These are phyloP conservation scores for Mucor saturninus DNA, from an alignment of 371 early-diverging fungal genomes.

Conservation along the genomic window DNA sequence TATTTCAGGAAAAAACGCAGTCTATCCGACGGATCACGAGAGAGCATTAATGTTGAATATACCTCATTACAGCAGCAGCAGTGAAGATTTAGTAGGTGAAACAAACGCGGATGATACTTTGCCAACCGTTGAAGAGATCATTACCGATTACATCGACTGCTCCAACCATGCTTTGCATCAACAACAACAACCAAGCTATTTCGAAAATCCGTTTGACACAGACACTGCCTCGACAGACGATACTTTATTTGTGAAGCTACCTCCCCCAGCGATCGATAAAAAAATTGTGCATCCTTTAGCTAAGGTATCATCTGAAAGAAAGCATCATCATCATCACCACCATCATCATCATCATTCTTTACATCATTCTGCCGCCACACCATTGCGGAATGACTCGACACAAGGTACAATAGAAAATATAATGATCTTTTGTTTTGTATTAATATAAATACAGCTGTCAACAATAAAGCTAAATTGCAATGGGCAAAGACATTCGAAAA, in stretches of 20 bases:
- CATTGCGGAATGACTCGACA: background rate
- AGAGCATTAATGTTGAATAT: conserved; percentile 25
- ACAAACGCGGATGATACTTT: conserved; percentile 33
- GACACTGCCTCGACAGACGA: conserved; percentile 22
- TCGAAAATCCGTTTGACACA: conserved; percentile 48
- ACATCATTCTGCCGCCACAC: background rate
- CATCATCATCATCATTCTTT: conserved; percentile 1
- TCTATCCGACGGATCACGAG: conserved; percentile 25
- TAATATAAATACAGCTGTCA: background rate
- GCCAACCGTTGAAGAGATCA: conserved; percentile 45
- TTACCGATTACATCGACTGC: conserved; percentile 17
- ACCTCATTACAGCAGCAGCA: conserved; percentile 15
- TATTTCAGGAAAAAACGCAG: conserved; percentile 6
- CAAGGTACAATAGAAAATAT: conserved; percentile 1
- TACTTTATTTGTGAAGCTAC: conserved; percentile 1
- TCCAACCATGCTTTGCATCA: conserved; percentile 12
- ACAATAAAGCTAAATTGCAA: conserved; percentile 24
- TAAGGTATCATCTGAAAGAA: background rate
- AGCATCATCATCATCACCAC: conserved; percentile 1
- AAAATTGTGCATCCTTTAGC: background rate
- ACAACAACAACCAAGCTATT: conserved; percentile 39
- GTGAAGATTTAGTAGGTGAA: conserved; percentile 7
- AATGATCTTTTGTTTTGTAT: background rate
- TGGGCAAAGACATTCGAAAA: conserved; percentile 35
- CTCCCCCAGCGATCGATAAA: background rate